Conservation (phyloP, 306 rosid species). For the Cucurbita ficifolia region DNA sequence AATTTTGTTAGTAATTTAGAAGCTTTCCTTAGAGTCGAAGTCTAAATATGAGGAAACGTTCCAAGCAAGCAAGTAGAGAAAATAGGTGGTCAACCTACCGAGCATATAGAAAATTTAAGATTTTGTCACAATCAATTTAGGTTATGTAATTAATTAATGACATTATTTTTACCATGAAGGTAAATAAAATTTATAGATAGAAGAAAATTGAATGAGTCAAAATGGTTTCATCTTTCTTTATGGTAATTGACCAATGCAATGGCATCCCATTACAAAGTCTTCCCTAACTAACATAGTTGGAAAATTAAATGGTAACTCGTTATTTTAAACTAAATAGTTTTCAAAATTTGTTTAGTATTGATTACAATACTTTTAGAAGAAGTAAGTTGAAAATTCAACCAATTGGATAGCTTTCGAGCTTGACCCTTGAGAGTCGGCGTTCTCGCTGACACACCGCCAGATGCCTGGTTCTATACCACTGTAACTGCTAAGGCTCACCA, state of each 20-base stretch:
- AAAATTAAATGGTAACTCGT: neutral
- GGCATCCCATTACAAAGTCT: neutral
- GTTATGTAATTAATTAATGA: neutral
- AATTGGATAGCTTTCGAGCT: too few species aligned
- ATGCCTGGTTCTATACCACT: too few species aligned
- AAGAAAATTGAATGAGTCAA: neutral
- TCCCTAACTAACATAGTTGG: neutral
- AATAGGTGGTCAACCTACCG: slow-evolving; percentile 1
- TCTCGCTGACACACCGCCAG: too few species aligned
- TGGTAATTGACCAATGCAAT: neutral
- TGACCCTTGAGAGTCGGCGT: too few species aligned
- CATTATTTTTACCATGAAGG: neutral
- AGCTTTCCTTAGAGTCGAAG: neutral
- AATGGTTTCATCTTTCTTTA: neutral
- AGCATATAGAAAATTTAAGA: neutral
- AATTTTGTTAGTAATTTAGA: neutral
- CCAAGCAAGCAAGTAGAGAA: neutral
- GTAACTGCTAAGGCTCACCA: too few species aligned
- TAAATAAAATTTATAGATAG: neutral
- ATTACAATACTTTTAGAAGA: too few species aligned
- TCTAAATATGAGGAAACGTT: neutral
- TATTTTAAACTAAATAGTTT: too few species aligned
- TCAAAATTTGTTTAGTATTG: too few species aligned
- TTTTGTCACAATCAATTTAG: slow-evolving; percentile 1
- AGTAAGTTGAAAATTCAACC: too few species aligned